These are phyloP conservation scores for Aspergillus thermomutatus DNA, from an alignment of 2,329 filamentous ascomycete genomes.

Conservation along the genomic window DNA sequence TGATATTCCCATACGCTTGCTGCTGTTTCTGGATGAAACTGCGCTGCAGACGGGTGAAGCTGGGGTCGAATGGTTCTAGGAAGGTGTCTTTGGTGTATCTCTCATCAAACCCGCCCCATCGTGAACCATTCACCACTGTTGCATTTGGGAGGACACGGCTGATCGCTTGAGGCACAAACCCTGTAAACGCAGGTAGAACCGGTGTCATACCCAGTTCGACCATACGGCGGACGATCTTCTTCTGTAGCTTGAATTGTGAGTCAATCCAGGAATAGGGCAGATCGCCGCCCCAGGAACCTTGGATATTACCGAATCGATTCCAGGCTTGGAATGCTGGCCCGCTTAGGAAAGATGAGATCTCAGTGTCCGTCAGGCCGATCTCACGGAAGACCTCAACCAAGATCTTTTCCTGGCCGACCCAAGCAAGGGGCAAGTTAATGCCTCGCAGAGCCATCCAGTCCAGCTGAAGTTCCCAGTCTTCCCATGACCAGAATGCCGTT, in stretches of 20 bases:
- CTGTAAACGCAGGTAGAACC: conserved; percentile 50
- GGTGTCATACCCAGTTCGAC: conserved; percentile 53
- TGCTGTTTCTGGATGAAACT: conserved; percentile 49
- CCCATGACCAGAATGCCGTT: conserved; percentile 51
- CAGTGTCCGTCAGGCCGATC: conserved; percentile 42
- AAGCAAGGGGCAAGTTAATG: conserved; percentile 51
- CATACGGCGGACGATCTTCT: conserved; percentile 50
- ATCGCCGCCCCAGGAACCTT: conserved; percentile 48
- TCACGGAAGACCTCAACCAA: conserved; percentile 48
- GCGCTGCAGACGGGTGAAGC: neutral
- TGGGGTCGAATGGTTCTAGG: neutral
- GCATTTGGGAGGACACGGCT: conserved; percentile 43
- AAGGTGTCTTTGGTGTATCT: neutral
- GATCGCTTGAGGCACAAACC: conserved; percentile 47
- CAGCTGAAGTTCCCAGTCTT: conserved; percentile 52
- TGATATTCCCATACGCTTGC: conserved; percentile 48
- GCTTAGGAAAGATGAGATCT: conserved; percentile 48
- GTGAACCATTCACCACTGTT: conserved; percentile 42
- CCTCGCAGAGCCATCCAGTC: conserved; percentile 54
- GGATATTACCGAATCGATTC: conserved; percentile 56
- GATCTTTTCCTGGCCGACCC: conserved; percentile 52
- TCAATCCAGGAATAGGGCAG: conserved; percentile 48
- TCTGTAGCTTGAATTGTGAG: conserved; percentile 47
- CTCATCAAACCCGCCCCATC: conserved; percentile 2
- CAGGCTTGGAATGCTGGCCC: conserved; percentile 53